Conservation (phyloP, 1,139 yeast genomes). For the Diutina scorzettiae region DNA sequence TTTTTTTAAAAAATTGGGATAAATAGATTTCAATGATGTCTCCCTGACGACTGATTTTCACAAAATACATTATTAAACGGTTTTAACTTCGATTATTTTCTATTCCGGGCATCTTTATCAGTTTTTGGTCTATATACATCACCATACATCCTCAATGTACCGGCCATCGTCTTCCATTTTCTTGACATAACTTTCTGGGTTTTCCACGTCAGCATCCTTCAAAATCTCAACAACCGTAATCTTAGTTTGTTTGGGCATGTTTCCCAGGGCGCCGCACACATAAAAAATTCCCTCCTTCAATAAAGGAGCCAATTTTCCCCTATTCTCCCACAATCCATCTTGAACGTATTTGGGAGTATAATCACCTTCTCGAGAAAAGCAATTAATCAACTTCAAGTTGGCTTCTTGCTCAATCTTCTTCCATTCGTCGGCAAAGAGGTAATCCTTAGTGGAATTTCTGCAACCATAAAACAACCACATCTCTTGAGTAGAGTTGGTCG, state of each 20-base stretch:
- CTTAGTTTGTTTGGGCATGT: constrained; percentile 88
- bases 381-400: constrained; percentile 13
- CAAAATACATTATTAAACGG: too few relatives aligned
- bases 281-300: constrained; percentile 50
- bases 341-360: constrained; percentile 53
- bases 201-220: constrained; percentile 26
- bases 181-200: constrained; percentile 39
- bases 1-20: too few relatives aligned
- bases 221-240: constrained; percentile 58
- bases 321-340: constrained; percentile 45
- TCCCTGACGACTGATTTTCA: too few relatives aligned
- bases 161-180: constrained; percentile 55
- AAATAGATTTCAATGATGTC: too few relatives aligned
- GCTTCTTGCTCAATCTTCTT: constrained; percentile 17
- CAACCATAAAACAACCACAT: constrained; percentile 65
- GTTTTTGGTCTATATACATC: constrained; percentile 6
- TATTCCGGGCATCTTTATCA: too few relatives aligned
- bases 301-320: constrained; percentile 35
- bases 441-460: constrained; percentile 57
- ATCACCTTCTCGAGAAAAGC: constrained; percentile 20
- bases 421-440: constrained; percentile 50
- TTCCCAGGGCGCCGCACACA: constrained; percentile 88
- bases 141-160: constrained; percentile 93
- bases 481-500: constrained; percentile 13
- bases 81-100: too few relatives aligned